Base-by-base conservation (phyloP, 306 rosid species). In the Senna tora region DNA sequence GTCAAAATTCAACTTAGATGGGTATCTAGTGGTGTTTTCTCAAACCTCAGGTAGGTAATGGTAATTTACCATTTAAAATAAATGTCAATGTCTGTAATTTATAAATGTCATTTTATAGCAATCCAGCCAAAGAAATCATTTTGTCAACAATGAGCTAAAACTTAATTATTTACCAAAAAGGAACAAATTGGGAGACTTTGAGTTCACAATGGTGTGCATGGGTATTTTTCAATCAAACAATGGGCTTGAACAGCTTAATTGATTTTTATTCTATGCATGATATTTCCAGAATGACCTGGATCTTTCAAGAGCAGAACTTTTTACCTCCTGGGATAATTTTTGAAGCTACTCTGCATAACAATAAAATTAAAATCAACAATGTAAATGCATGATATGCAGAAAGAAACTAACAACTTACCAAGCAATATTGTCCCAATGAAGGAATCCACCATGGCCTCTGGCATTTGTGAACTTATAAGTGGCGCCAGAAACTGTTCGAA, bases 391-490 rank as follows among this genome's bases (percentile, higher is more conserved):
- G 16, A 13, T 14, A 15, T 33, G 65, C 28, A 33, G 65, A 33
- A 34, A 14, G 46, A 33, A 59, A n/a, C 7, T 33, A 34, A 9
- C 5, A 17, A 36, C 53, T 21, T 43, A 42, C 69, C 53, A 42
- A 42, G 69, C 69, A 42, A 64, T 13, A 22, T 43, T 42, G 50
- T 64, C 69, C 69, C 69, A 64, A 22, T 42, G 69, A 64, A 64
- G 69, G 21, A 64, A 64, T 41, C 69, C 69, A 42, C 69, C 69
- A 22, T 64, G 69, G 54, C 69, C 69, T 64, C 53, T 20, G 21
- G 12, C 53, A 64, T 64, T 64, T 64, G 54, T 64, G 53, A 64
- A 64, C 69, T 22, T 64, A 42, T 42, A 64, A 21, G 53, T 42
- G 69, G 53, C 38, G n/a, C 54, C 69, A 41, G 69, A 64, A 64